phyloP scores from a whole-genome alignment of 441 rosid genomes.

The Manihot esculenta region DNA sequence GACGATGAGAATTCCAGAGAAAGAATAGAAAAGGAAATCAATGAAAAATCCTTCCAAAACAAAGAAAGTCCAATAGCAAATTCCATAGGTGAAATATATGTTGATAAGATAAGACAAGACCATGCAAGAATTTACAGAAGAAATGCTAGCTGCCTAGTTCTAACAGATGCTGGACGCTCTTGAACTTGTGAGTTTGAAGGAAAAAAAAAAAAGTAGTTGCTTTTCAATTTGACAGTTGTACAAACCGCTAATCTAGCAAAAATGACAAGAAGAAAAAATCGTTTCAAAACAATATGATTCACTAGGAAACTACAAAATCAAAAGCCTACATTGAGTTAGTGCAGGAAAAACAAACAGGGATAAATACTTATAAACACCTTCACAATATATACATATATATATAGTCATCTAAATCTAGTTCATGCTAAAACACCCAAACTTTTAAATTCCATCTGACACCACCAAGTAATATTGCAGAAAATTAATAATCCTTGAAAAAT shows the following conservation, averaged over 20 bases:
- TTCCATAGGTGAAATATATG: not conserved
- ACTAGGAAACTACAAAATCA: too few relatives aligned
- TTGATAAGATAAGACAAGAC: not conserved
- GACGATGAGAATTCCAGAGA: conserved; percentile 3
- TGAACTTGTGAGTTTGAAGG: too few relatives aligned
- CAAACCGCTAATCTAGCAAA: not conserved
- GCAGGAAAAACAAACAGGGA: not conserved
- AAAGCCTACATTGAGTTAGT: not conserved
- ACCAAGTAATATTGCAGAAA: not conserved
- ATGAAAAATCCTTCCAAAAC: not conserved
- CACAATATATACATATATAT: too few relatives aligned
- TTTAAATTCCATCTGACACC: too few relatives aligned
- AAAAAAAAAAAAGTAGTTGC: not conserved
- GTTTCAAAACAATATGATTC: not conserved
- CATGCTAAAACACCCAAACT: not conserved
- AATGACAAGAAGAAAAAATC: not conserved
- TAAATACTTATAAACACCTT: not conserved
- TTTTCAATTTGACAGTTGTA: not conserved
- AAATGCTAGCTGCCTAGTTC: conserved; percentile 5
- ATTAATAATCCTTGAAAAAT: not conserved
- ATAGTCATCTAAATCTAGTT: too few relatives aligned
- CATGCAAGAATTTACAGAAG: not conserved
- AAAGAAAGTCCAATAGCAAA: not conserved
- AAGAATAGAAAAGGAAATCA: not conserved
- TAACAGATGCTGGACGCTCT: not conserved